Base-by-base conservation (phyloP, 106 monocot genomes). In the Gastrodia elata region DNA sequence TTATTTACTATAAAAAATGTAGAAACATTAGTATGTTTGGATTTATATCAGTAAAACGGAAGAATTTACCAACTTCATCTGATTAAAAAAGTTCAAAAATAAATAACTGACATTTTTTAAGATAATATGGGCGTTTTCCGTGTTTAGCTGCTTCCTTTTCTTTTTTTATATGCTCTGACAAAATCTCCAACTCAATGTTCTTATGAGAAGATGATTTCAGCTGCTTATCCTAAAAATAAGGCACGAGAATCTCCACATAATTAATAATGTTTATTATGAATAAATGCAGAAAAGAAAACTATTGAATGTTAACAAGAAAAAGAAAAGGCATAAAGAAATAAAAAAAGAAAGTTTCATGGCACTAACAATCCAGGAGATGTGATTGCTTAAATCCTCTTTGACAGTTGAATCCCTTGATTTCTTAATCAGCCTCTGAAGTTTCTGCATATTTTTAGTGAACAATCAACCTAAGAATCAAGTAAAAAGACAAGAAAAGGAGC, bases 91-190 rank as follows among this genome's bases (percentile, higher is more conserved):
- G 69, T 56, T 67, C 71, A 68, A 72, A 79, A 65, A 52, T 56
- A 32, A 5, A 27, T 22, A 6, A 81, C 79, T 39, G 37, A 97
- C 97, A 92, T 93, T 99, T 93, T 64, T 99, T 99, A 2, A 99
- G 91, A 68, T 93, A 99, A 77, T 93, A 99, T 75, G 98, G 93
- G 9, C 15, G 82, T 81, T 99, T 93, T 74, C 98, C 98, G 2
- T 82, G 73, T 75, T 87, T 93, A 65, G 80, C 89, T 35, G 93
- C 91, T 83, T 93, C 98, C 72, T 77, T 80, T 87, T 99, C 93
- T 69, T 91, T 93, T 81, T 89, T 98, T 74, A 87, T 84, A 76
- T 99, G 98, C 64, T 99, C 84, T 8, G 83, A 71, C 27, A 93
- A 41, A 71, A 99, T 84, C 39, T 85, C 79, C 59, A 91, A 80